phyloP scores from a whole-genome alignment of 805 yeast genomes.

The Kluyveromyces nonfermentans region DNA sequence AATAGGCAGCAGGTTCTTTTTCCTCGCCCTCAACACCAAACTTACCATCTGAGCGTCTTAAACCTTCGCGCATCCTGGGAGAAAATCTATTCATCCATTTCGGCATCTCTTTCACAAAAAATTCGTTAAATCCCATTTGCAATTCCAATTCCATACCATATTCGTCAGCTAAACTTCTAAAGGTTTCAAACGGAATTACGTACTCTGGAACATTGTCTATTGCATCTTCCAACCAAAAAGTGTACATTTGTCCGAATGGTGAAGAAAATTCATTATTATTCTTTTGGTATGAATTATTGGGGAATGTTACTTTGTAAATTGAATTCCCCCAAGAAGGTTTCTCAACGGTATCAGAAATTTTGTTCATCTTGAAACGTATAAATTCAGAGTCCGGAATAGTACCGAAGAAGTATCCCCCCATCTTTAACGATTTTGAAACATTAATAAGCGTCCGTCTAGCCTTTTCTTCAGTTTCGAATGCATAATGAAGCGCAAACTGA shows the following conservation, averaged over 20 bases:
- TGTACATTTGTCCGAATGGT: conserved; percentile 78
- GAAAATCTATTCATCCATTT: conserved; percentile 48
- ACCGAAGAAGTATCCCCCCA: conserved; percentile 86
- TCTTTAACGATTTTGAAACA: conserved; percentile 60
- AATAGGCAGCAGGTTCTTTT: conserved; percentile 78
- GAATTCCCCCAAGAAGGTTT: conserved; percentile 72
- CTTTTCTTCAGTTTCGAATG: conserved; percentile 77
- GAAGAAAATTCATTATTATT: conserved; percentile 59
- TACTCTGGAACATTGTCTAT: conserved; percentile 95
- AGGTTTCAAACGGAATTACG: conserved; percentile 87
- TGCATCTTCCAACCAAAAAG: conserved; percentile 80
- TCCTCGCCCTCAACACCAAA: conserved; percentile 86
- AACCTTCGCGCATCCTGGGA: conserved; percentile 55
- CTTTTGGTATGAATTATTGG: conserved; percentile 56
- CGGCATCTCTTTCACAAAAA: conserved; percentile 74
- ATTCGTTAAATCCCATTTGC: conserved; percentile 69
- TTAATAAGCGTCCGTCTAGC: conserved; percentile 66
- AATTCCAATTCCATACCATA: conserved; percentile 64
- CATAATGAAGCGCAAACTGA: conserved; percentile 93
- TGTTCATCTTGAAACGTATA: conserved; percentile 53
- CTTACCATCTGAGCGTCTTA: conserved; percentile 68
- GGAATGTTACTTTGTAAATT: conserved; percentile 72
- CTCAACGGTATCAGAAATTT: conserved; percentile 41
- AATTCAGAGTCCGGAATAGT: conserved; percentile 91
- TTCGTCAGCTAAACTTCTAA: conserved; percentile 76